Evolutionary conservation across 441 rosid genomes (phyloP), one percentile per base, ranked within the genome.

Genomic region (Breynia disticha): DNA sequence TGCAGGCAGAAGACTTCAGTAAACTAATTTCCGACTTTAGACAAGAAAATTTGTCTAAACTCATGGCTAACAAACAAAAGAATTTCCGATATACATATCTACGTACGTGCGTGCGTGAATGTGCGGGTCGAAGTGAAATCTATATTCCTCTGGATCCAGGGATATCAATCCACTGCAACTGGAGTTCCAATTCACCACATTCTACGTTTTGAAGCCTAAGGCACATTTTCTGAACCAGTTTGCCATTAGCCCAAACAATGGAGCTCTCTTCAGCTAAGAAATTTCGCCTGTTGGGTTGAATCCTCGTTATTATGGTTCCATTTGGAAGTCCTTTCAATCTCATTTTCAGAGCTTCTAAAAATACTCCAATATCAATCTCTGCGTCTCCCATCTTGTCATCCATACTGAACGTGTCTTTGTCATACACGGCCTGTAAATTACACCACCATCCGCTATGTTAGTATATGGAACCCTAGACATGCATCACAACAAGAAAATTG

Each of bases 321-420:
- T 18, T 71, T 1, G 82, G 83, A 4, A 78, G 63, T 51, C 59
- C 64, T 0, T 47, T 56, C 15, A 77, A 61, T 1, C 63, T 42
- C 87, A 70, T 76, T 62, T 60, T 73, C 54, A 76, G 13, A 11
- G 83, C 90, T 57, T 83, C 84, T 2, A 90, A 41, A 51, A 67
- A 90, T 1, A 73, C 59, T 41, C 39, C 66, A 15, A 90, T 76
- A 66, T 75, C 77, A 37, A 90, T 56, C 59, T 87, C 95, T 2
- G 96, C 96, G 52, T 90, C 71, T 61, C 97, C 98, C 96, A 90
- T 90, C 72, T 76, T 80, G 67, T 90, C 98, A 19, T 90, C 96
- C 41, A 68, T 68, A 71, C 76, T 78, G 67, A 90, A 80, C 0
- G 70, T 60, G 67, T 90, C 93, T 56, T 71, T 74, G 56, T 87